Conservation (phyloP, 1,139 yeast genomes). For the Nadsonia starkeyi-henricii region DNA sequence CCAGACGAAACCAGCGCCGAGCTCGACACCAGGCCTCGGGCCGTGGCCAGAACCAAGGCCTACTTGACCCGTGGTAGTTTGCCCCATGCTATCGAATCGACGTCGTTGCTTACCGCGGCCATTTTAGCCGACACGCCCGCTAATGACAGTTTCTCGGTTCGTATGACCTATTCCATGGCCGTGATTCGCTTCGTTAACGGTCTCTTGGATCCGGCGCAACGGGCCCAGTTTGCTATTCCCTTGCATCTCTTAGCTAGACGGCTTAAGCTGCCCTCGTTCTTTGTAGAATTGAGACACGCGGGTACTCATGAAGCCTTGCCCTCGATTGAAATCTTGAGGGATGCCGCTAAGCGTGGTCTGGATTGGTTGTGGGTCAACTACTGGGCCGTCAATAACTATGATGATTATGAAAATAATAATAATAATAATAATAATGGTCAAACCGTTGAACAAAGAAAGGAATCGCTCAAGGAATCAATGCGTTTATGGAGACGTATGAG, state of each 20-base stretch:
- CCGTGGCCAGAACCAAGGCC: conserved; percentile 41
- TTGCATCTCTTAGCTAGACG: conserved; percentile 58
- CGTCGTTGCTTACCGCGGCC: conserved; percentile 47
- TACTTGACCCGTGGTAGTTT: conserved; percentile 55
- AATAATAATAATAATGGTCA: not conserved
- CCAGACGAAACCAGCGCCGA: conserved; percentile 14
- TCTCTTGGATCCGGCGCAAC: conserved; percentile 74
- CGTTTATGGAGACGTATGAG: not conserved
- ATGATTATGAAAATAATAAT: not conserved
- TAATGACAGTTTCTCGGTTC: conserved; percentile 19
- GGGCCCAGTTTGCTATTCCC: conserved; percentile 65
- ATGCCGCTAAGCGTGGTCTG: conserved; percentile 45
- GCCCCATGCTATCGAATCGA: conserved; percentile 70
- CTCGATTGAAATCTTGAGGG: conserved; percentile 47
- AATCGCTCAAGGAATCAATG: not conserved
- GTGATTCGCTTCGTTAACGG: conserved; percentile 86
- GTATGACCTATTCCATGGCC: conserved; percentile 60
- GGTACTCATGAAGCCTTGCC: conserved; percentile 88
- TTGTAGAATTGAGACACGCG: conserved; percentile 82
- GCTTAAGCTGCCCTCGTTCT: conserved; percentile 58
- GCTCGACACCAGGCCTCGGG: conserved; percentile 32
- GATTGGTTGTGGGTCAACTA: conserved; percentile 63
- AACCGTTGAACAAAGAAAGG: not conserved
- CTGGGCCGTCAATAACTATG: conserved; percentile 33
- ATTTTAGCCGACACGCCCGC: conserved; percentile 32